phyloP scores from a whole-genome alignment of 768 basidiomycete species.

The Serendipita sp. region DNA sequence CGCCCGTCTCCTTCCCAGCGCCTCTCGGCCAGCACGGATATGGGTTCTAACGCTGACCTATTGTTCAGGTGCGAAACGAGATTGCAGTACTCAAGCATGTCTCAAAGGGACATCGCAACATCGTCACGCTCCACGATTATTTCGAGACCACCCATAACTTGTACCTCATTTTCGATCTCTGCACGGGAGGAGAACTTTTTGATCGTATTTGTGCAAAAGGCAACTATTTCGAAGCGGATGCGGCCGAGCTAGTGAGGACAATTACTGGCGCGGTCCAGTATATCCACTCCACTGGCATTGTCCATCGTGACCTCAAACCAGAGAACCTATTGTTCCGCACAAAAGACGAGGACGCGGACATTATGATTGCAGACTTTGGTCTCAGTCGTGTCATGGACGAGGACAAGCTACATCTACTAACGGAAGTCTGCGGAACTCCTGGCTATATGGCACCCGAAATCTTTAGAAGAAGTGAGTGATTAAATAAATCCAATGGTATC shows the following conservation, averaged over 20 bases:
- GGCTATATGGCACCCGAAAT: constrained; percentile 97
- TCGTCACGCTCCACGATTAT: constrained; percentile 90
- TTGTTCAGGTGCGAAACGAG: constrained; percentile 76
- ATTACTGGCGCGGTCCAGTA: constrained; percentile 80
- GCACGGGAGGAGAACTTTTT: constrained; percentile 96
- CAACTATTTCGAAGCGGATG: constrained; percentile 91
- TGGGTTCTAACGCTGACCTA: background rate
- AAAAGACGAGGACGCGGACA: constrained; percentile 74
- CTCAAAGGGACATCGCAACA: constrained; percentile 76
- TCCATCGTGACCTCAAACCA: constrained; percentile 93
- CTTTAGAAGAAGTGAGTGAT: constrained; percentile 25
- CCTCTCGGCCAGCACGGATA: too few species aligned
- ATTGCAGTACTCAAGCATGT: constrained; percentile 88
- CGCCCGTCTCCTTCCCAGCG: background rate
- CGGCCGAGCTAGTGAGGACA: constrained; percentile 71
- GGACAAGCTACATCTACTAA: constrained; percentile 70
- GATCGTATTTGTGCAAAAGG: constrained; percentile 96
- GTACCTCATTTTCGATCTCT: constrained; percentile 89
- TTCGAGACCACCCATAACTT: constrained; percentile 94
- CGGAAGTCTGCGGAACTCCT: constrained; percentile 91
- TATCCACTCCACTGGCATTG: constrained; percentile 81
- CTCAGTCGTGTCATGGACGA: constrained; percentile 82
- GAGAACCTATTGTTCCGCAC: constrained; percentile 95
- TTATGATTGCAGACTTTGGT: constrained; percentile 97
- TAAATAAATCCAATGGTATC: background rate